Base-by-base conservation (phyloP, 1,284 basidiomycete species). In the Athelia psychrophila region DNA sequence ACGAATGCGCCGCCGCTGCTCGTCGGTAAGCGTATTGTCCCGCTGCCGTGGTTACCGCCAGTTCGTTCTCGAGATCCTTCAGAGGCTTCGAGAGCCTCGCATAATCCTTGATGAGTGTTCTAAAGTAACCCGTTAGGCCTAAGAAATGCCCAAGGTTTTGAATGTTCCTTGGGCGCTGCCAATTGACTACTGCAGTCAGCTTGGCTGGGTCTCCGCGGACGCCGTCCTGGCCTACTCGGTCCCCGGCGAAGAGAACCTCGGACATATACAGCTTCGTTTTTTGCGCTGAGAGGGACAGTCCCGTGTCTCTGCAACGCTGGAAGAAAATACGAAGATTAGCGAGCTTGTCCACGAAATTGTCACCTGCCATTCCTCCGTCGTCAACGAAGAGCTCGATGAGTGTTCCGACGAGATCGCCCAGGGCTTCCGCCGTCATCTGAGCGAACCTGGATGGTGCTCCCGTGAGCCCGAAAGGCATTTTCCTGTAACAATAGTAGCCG, bases 381-480 rank as follows among this genome's bases (percentile, higher is more conserved):
- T 73, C 69, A 0, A 71, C 66, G 47, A 72, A 67, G 3, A 68
- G 55, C 38, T 71, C 67, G 12, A 53, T 33, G 1, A 54, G 53
- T 1, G 54, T 59, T 5, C 59, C 52, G 1, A 56, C 62, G 0
- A 76, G 56, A 48, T 73, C 72, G 15, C 64, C 54, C 16, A 76
- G 51, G 8, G 55, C 40, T 0, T 36, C 24, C 2, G 67, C 67
- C 0, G 68, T 68, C 58, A 72, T 62, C 3, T 71, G 27, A 8
- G 58, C 64, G 53, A 75, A 76, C 1, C 59, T 64, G 1, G 68
- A 68, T 22, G 74, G 74, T 6, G 67, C 71, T 2, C 72, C 75
- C 6, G 73, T 75, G 1, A 74, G 51, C 0, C 75, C 71, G 50
- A 75, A 74, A 0, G 71, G 74, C 71, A 77, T 73, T 0, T 64